A percentile compares a stretch with the other conserved stretches of the same genome.
phyloP scores from a whole-genome alignment of 2,329 filamentous ascomycete genomes.

The Diplodia seriata region DNA sequence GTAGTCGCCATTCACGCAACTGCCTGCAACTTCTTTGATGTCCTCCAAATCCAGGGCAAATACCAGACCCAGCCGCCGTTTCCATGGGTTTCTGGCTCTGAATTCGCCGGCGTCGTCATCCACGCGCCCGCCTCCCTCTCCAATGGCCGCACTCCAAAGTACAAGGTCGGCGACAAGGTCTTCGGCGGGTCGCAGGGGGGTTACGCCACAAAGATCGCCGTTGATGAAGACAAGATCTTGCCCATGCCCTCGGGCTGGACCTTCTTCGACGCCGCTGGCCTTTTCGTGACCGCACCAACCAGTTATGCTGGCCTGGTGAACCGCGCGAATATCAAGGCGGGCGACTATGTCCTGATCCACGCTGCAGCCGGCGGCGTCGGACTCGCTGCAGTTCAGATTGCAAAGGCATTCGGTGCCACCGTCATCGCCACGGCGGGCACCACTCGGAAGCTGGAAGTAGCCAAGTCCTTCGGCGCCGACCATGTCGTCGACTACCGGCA shows the following conservation, averaged over 20 bases:
- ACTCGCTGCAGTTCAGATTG: conserved; percentile 88
- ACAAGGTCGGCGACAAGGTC: conserved; percentile 78
- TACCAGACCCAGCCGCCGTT: conserved; percentile 91
- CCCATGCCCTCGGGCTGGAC: conserved; percentile 82
- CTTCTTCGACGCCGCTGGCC: conserved; percentile 81
- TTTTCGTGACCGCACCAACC: conserved; percentile 92
- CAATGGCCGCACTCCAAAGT: conserved; percentile 61
- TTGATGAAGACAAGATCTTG: conserved; percentile 70
- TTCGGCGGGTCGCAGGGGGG: conserved; percentile 88
- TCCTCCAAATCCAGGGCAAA: conserved; percentile 92
- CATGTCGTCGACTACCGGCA: conserved; percentile 79
- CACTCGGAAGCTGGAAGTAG: conserved; percentile 78
- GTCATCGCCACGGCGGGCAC: conserved; percentile 93
- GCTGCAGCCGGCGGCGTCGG: conserved; percentile 93
- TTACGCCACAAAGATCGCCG: conserved; percentile 78
- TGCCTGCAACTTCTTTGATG: conserved; percentile 96
- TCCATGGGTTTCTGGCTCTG: conserved; percentile 84
- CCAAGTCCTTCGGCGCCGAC: conserved; percentile 82
- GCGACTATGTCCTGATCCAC: conserved; percentile 88
- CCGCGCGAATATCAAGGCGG: conserved; percentile 74
- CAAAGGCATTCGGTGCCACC: conserved; percentile 87
- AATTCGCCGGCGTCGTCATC: conserved; percentile 83
- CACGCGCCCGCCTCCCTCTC: conserved; percentile 64
- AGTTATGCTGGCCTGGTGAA: conserved; percentile 83
- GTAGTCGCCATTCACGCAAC: conserved; percentile 85